A percentile compares a stretch with the other conserved stretches of the same genome.
Evolutionary conservation across 345 rosid species (phyloP).

Genomic region (Hypericum perforatum): DNA sequence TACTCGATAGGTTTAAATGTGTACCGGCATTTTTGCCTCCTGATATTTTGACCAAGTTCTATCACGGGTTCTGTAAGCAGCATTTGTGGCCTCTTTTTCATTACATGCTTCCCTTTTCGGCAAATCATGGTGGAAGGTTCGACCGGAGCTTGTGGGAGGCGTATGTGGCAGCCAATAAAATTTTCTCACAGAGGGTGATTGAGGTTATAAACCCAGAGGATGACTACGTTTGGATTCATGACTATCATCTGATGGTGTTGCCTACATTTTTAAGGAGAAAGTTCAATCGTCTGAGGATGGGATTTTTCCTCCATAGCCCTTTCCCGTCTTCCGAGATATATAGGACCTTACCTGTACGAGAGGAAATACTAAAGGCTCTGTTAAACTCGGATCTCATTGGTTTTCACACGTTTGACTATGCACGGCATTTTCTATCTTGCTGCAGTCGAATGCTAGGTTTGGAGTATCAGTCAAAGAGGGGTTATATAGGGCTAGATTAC

Average conservation of each 20-base stretch:
- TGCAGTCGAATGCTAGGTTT: conserved; percentile 3
- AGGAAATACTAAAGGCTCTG: not conserved
- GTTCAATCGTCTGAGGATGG: conserved; percentile 4
- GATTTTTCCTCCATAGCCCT: conserved; percentile 1
- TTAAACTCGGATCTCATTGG: conserved; percentile 2
- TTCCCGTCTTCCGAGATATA: conserved; percentile 1
- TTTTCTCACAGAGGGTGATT: conserved; percentile 3
- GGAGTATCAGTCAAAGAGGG: conserved; percentile 5
- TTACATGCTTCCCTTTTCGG: conserved; percentile 6
- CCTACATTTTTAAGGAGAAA: conserved; percentile 1
- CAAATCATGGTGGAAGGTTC: conserved; percentile 1
- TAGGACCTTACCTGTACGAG: conserved; percentile 1
- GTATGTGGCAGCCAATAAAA: conserved; percentile 2
- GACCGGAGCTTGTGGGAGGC: conserved; percentile 3
- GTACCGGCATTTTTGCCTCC: conserved; percentile 5
- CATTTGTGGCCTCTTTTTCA: conserved; percentile 6
- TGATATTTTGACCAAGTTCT: conserved; percentile 6
- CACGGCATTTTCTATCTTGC: conserved; percentile 4
- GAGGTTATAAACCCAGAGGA: conserved; percentile 7
- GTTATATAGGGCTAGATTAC: conserved; percentile 3
- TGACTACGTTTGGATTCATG: conserved; percentile 4
- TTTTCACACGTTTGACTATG: conserved; percentile 3
- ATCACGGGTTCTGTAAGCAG: conserved; percentile 5
- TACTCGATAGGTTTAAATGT: conserved; percentile 1
- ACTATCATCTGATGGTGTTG: conserved; percentile 2